Conservation (phyloP, 169 alveolate genomes). For the Cyclospora cayetanensis region DNA sequence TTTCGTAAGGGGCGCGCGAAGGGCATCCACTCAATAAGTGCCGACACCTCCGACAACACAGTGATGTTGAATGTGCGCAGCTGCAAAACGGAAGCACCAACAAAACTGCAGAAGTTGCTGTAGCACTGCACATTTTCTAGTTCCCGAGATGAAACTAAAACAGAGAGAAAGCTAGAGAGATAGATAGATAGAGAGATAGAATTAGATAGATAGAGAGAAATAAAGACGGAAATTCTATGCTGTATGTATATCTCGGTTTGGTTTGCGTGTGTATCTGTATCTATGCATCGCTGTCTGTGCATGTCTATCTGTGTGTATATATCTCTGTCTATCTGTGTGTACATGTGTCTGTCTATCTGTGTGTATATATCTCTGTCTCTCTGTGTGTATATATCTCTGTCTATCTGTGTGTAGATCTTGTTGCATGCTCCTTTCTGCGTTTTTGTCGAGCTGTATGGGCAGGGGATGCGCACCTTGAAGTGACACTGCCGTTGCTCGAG, state of each 20-base stretch:
- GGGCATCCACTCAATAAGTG: slow-evolving; percentile 94
- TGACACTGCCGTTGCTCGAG: not conserved
- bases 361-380: too few relatives aligned
- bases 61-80: slow-evolving; percentile 85
- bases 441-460: too few relatives aligned
- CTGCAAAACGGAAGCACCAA: slow-evolving; percentile 36
- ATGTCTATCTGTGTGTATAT: not conserved
- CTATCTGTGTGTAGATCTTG: too few relatives aligned
- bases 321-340: too few relatives aligned
- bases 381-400: too few relatives aligned
- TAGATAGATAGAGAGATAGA: not conserved
- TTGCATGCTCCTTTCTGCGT: not conserved
- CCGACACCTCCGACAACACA: slow-evolving; percentile 91
- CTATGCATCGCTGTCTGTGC: not conserved
- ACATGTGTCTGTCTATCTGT: too few relatives aligned
- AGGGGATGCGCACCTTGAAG: not conserved
- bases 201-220: not conserved
- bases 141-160: not conserved
- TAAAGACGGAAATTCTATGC: not conserved
- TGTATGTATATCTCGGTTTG: not conserved
- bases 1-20: slow-evolving; percentile 77
- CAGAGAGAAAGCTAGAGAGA: not conserved
- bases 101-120: not conserved
- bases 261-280: not conserved
- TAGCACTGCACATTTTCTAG: not conserved